Evolutionary conservation across 1,139 yeast species (phyloP), one percentile per base, ranked within the genome.

Genomic region (Pichia sp.): DNA sequence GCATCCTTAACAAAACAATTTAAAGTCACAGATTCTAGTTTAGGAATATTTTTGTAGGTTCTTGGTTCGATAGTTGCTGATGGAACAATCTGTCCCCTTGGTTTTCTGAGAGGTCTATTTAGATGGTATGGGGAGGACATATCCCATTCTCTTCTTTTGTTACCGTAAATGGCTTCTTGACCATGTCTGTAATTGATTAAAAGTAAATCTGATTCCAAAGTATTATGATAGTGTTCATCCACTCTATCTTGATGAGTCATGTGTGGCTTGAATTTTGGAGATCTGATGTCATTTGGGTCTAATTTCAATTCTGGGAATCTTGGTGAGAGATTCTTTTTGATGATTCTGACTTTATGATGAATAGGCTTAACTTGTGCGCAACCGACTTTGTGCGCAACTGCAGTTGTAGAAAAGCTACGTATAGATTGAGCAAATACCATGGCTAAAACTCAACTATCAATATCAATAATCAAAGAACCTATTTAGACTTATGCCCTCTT

Each of bases 51-150:
- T 40, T 68, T 64, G 67, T 78, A 67, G 27, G 72, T 76, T 45
- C 87, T 72, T 31, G 85, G 85, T 52, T 75, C 71, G 47, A 86
- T 71, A 57, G 87, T 84, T 54, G 84, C 86, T 7, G 90, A 77
- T 43, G 88, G 80, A 43, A 81, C 77, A 23, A 72, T 71, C 37
- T 78, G 72, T 6, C 90, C 88, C 50, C 62, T 67, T 41, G 92
- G 90, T 56, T 80, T 84, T 49, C 73, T 69, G 53, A 71, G 59
- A 35, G 83, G 78, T 72, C 97, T 84, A 65, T 86, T 87, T 47
- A 88, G 64, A 61, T 90, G 95, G 66, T 85, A 92, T 40, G 97
- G 96, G 35, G 96, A 82, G 32, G 85, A 72, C 41, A 85, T 85
- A 50, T 87, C 94, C 95, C 98, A 90, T 46, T 76, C 71, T 66